Conservation (phyloP, 495 filamentous ascomycete species). For the Penicillium argentinense region DNA sequence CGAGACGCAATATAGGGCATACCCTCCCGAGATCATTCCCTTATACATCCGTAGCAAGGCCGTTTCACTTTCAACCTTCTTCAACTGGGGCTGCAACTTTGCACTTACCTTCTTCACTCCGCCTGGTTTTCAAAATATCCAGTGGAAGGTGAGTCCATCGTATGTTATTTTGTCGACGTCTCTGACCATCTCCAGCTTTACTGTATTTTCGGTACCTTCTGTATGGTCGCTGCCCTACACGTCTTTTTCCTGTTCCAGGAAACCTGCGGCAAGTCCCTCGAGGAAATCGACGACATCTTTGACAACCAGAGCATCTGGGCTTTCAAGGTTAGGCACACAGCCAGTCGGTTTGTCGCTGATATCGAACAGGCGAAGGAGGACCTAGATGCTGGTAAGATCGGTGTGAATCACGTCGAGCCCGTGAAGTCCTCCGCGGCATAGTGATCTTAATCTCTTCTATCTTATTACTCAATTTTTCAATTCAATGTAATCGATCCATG, state of each 20-base stretch:
- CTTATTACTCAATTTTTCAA: too few relatives aligned
- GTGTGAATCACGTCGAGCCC: background rate
- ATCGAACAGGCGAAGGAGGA: conserved; percentile 20
- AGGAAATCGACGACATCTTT: conserved; percentile 69
- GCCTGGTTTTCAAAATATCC: conserved; percentile 57
- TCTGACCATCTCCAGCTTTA: conserved; percentile 9
- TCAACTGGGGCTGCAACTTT: conserved; percentile 33
- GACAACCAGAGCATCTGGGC: conserved; percentile 22
- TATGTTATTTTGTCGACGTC: background rate
- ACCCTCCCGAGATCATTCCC: conserved; percentile 21
- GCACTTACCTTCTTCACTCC: conserved; percentile 63
- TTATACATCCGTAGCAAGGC: conserved; percentile 22
- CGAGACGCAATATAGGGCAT: conserved; percentile 12
- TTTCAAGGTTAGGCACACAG: conserved; percentile 8
- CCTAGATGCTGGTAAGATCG: conserved; percentile 5
- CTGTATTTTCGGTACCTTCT: conserved; percentile 19
- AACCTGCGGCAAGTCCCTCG: conserved; percentile 60
- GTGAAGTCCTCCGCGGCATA: background rate
- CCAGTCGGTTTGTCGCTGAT: conserved; percentile 14
- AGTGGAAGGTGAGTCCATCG: conserved; percentile 40
- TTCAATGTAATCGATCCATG: too few relatives aligned
- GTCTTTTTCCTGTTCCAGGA: conserved; percentile 67
- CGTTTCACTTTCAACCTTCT: conserved; percentile 16
- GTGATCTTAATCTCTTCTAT: too few relatives aligned
- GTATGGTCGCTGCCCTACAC: conserved; percentile 62